phyloP scores from a whole-genome alignment of 1,284 basidiomycete genomes.

The Coniophora puteana region DNA sequence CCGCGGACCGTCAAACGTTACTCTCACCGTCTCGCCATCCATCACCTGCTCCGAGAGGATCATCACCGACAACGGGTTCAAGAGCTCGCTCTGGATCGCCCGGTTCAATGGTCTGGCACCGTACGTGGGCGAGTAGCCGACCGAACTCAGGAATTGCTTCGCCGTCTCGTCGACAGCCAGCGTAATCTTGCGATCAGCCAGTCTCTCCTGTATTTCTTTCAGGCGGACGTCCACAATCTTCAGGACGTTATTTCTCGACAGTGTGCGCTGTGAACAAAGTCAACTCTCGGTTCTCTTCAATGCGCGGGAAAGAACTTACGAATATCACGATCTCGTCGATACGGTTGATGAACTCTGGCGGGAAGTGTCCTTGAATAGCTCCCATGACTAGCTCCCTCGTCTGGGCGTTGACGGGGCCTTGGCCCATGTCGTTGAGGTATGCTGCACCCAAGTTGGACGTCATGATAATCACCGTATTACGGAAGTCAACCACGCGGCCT shows the following conservation, averaged over 20 bases:
- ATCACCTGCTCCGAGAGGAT: slow-evolving; percentile 82
- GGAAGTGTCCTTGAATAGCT: slow-evolving; percentile 81
- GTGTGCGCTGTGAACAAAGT: slow-evolving; percentile 55
- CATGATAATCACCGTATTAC: slow-evolving; percentile 91
- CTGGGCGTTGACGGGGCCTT: slow-evolving; percentile 63
- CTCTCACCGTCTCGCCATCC: slow-evolving; percentile 76
- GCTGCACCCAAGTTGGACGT: slow-evolving; percentile 88
- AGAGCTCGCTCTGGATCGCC: slow-evolving; percentile 88
- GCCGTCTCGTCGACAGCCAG: slow-evolving; percentile 75
- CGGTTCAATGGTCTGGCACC: slow-evolving; percentile 92
- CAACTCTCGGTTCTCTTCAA: slow-evolving; percentile 14
- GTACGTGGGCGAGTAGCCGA: slow-evolving; percentile 83
- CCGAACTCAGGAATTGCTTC: slow-evolving; percentile 79
- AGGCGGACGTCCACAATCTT: slow-evolving; percentile 87
- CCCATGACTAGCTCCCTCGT: slow-evolving; percentile 72
- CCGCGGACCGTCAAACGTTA: slow-evolving; percentile 81
- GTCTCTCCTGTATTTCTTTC: slow-evolving; percentile 68
- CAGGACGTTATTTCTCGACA: slow-evolving; percentile 71
- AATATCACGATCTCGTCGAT: slow-evolving; percentile 90
- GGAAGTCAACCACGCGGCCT: slow-evolving; percentile 74
- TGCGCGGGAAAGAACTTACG: slow-evolving; percentile 45
- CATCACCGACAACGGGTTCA: slow-evolving; percentile 89
- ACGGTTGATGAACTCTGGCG: slow-evolving; percentile 92
- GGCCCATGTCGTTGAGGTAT: slow-evolving; percentile 75
- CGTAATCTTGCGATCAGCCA: slow-evolving; percentile 76